Percentiles rank a stretch among this genome's conserved stretches.
Conservation (phyloP, 768 basidiomycete species). For the Amanita polypyramis region DNA sequence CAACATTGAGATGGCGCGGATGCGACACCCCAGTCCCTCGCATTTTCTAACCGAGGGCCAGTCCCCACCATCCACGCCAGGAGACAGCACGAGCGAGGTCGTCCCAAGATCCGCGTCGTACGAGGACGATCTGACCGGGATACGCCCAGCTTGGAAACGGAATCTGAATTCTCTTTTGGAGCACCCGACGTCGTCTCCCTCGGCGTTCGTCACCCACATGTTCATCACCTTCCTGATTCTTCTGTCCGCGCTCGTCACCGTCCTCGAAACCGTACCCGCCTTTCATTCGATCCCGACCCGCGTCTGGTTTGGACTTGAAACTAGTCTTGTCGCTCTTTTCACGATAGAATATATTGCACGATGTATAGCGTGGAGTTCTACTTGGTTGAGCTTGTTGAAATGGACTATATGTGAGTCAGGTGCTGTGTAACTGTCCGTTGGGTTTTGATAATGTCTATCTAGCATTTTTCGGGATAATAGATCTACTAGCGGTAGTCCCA, state of each 20-base stretch:
- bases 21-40: conserved; percentile 18
- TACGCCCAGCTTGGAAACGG: conserved; percentile 50
- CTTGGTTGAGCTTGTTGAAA: conserved; percentile 46
- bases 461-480: conserved; percentile 81
- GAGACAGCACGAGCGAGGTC: conserved; percentile 30
- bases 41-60: conserved; percentile 36
- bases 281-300: conserved; percentile 60
- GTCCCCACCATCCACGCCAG: conserved; percentile 18
- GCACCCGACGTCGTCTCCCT: conserved; percentile 62
- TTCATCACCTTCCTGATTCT: conserved; percentile 63
- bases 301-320: conserved; percentile 84
- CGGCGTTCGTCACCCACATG: conserved; percentile 71
- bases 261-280: conserved; percentile 71
- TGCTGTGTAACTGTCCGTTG: conserved; percentile 12
- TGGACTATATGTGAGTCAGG: conserved; percentile 56
- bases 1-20: conserved; percentile 18
- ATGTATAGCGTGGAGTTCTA: conserved; percentile 64
- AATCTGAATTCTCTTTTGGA: conserved; percentile 66
- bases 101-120: conserved; percentile 26
- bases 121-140: conserved; percentile 25
- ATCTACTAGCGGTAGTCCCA: conserved; percentile 76
- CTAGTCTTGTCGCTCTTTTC: conserved; percentile 73
- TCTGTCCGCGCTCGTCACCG: conserved; percentile 63
- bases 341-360: conserved; percentile 76
- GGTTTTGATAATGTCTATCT: conserved; percentile 10